Conservation (phyloP, 139 green algal genomes). For the Haematococcus sp. region DNA sequence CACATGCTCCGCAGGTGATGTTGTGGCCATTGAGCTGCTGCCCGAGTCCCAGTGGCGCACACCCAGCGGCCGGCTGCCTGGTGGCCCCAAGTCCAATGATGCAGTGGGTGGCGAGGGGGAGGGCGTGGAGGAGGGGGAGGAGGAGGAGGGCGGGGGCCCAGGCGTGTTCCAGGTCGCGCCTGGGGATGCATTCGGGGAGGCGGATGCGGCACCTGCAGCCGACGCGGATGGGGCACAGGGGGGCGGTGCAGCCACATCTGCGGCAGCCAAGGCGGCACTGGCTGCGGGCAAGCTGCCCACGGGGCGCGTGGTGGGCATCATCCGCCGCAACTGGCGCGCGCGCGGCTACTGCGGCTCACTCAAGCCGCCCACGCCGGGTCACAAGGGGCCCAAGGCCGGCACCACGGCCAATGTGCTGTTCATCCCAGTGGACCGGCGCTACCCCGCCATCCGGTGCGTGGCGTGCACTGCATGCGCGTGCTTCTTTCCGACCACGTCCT, state of each 20-base stretch:
- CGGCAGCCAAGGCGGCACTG: slow-evolving; percentile 2
- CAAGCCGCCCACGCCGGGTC: slow-evolving; percentile 25
- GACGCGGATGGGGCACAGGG: too few relatives aligned
- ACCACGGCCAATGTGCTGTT: slow-evolving; percentile 61
- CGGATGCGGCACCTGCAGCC: too few relatives aligned
- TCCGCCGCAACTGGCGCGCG: slow-evolving; percentile 75
- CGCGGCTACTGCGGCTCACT: slow-evolving; percentile 76
- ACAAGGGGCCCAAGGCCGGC: not conserved
- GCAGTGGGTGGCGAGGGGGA: slow-evolving; percentile 27
- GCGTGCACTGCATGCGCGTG: not conserved
- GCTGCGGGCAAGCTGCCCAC: slow-evolving; percentile 40
- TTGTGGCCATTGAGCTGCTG: slow-evolving; percentile 78
- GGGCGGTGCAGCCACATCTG: not conserved
- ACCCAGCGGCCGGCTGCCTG: slow-evolving; percentile 36
- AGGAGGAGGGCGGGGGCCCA: slow-evolving; percentile 25
- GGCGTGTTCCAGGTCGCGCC: slow-evolving; percentile 54
- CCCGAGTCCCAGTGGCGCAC: slow-evolving; percentile 75
- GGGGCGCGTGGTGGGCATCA: slow-evolving; percentile 77
- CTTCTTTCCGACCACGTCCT: too few relatives aligned
- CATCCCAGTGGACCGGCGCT: slow-evolving; percentile 73
- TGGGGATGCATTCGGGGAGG: too few relatives aligned
- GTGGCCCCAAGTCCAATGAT: slow-evolving; percentile 3
- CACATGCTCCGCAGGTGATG: slow-evolving; percentile 47
- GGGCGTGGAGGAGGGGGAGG: slow-evolving; percentile 27
- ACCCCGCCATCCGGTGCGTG: slow-evolving; percentile 69